Evolutionary conservation across 2,329 filamentous ascomycete genomes (phyloP), one percentile per base, ranked within the genome.

Genomic region (Penicillium janthinellum): DNA sequence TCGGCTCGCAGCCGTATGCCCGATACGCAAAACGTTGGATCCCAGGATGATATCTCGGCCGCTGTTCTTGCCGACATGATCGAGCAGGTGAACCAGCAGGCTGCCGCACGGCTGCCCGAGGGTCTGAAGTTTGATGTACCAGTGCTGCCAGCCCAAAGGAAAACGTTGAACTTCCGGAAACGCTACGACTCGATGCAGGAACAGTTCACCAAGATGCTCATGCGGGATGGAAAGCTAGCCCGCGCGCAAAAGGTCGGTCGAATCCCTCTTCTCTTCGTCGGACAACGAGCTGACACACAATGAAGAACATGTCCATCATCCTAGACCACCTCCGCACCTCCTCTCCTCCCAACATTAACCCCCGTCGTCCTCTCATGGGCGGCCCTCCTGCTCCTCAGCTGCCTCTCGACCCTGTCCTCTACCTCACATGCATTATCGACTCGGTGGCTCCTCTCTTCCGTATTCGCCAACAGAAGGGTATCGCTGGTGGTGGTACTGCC

Each of bases 401-500:
- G 10, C 92, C 95, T 2, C 86, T 96, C 35, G 91, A 97, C 77
- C 95, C 95, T 1, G 84, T 96, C 56, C 85, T 91, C 56, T 99
- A 98, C 80, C 88, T 99, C 50, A 91, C 90, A 12, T 84, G 96
- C 35, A 92, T 93, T 35, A 88, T 99, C 70, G 95, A 99, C 82
- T 96, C 91, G 10, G 89, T 99, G 25, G 91, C 93, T 1, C 95
- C 95, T 10, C 84, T 99, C 15, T 82, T 99, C 71, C 89, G 90
- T 66, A 88, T 99, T 71, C 86, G 88, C 56, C 84, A 85, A 62
- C 85, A 92, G 69, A 87, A 87, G 70, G 92, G 92, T 67, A 86
- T 90, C 38, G 91, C 90, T 0, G 94, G 94, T 78, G 95, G 95
- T 81, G 95, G 95, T 76, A 84, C 86, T 38, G 86, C 91, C 12